A percentile compares a stretch with the other conserved stretches of the same genome.
Conservation (phyloP, 2,329 filamentous ascomycete genomes). For the Stromatinia cepivora region DNA sequence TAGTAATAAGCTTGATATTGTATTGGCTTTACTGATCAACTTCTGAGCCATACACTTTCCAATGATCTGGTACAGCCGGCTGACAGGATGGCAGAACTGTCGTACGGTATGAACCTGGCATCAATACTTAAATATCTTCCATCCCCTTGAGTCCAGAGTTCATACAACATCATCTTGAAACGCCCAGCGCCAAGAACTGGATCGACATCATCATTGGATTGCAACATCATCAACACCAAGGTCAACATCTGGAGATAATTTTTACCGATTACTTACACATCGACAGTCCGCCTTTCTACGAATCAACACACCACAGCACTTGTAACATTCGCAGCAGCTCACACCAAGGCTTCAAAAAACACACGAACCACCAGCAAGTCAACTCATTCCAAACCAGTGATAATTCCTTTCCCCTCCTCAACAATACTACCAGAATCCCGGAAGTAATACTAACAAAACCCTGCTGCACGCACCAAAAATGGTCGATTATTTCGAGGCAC, state of each 20-base stretch:
- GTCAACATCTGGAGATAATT: background rate
- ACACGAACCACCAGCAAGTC: background rate
- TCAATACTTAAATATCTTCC: background rate
- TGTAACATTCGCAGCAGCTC: background rate
- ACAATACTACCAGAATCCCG: too few species aligned
- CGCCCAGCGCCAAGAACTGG: too few species aligned
- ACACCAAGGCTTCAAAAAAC: background rate
- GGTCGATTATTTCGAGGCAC: background rate
- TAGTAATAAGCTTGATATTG: background rate
- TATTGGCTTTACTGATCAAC: background rate
- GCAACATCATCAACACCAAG: background rate
- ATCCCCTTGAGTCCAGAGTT: background rate
- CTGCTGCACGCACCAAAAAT: background rate
- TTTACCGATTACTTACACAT: background rate
- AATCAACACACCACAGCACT: background rate
- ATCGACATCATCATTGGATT: background rate
- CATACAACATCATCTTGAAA: background rate
- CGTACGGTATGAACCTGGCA: background rate
- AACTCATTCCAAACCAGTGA: background rate
- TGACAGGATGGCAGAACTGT: too few species aligned
- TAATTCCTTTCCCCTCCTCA: background rate
- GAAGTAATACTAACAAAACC: background rate
- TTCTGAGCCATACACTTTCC: background rate
- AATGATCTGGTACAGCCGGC: background rate
- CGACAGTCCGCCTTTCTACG: background rate